These are phyloP conservation scores for Omphalotus guepiniiformis DNA, from an alignment of 768 basidiomycete genomes.

Conservation along the genomic window DNA sequence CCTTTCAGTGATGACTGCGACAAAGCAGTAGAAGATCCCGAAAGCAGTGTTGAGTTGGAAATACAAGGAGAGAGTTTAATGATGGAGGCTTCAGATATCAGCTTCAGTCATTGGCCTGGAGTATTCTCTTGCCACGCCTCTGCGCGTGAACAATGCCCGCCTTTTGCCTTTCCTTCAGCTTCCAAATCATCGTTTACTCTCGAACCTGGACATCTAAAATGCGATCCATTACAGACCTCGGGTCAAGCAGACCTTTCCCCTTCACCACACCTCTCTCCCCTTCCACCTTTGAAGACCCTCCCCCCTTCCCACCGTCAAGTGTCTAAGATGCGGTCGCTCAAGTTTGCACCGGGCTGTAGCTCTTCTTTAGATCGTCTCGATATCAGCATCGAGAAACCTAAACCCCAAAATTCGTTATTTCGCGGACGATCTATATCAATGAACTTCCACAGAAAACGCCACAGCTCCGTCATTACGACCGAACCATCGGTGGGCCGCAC, in stretches of 20 bases:
- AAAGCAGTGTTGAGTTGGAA: too few species aligned
- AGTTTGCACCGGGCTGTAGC: constrained; percentile 8
- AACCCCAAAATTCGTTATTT: constrained; percentile 6
- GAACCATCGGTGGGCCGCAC: background rate
- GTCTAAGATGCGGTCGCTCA: constrained; percentile 8
- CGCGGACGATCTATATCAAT: constrained; percentile 12
- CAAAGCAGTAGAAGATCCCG: too few species aligned
- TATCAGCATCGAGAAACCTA: constrained; percentile 1
- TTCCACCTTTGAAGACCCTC: background rate
- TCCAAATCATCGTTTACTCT: constrained; percentile 1
- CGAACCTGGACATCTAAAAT: too few species aligned
- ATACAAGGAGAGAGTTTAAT: too few species aligned
- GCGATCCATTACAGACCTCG: background rate
- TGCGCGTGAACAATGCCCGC: too few species aligned
- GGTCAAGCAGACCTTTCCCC: background rate
- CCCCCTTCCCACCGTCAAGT: background rate
- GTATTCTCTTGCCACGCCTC: too few species aligned
- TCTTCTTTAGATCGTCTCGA: constrained; percentile 5
- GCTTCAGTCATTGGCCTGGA: too few species aligned
- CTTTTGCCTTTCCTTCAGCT: background rate
- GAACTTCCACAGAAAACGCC: constrained; percentile 7
- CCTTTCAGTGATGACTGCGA: too few species aligned
- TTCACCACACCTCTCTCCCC: background rate
- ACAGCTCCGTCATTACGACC: background rate
- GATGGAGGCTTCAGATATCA: too few species aligned